phyloP scores from a whole-genome alignment of 139 green algal genomes.

The Haematococcus lacustris region DNA sequence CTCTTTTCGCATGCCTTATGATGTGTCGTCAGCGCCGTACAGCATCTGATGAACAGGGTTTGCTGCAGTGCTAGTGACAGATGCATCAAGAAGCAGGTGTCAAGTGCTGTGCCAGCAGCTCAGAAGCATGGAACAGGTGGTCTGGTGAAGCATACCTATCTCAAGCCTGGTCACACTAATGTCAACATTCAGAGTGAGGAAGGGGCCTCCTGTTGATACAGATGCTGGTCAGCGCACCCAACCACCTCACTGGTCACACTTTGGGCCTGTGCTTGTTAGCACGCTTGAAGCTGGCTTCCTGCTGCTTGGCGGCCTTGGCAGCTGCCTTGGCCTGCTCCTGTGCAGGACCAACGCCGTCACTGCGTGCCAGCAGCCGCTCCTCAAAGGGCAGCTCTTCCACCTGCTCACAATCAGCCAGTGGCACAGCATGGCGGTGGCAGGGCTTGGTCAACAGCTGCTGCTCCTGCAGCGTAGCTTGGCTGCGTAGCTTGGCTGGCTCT shows the following conservation, averaged over 20 bases:
- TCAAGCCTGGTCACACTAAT: not conserved
- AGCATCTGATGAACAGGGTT: not conserved
- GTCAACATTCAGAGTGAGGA: not conserved
- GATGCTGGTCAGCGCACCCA: too few relatives aligned
- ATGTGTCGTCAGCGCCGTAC: not conserved
- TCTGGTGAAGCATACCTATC: not conserved
- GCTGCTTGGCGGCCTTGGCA: not conserved
- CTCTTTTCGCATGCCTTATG: not conserved
- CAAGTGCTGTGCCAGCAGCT: not conserved
- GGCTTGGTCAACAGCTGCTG: not conserved
- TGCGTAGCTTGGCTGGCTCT: too few relatives aligned
- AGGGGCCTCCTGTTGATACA: not conserved
- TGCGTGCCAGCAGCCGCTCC: not conserved
- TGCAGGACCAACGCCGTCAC: not conserved
- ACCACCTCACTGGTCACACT: too few relatives aligned
- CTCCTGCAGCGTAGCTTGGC: too few relatives aligned
- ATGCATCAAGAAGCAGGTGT: not conserved
- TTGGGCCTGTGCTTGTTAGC: constrained; percentile 64
- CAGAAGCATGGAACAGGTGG: not conserved
- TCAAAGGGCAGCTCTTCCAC: not conserved
- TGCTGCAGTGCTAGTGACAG: not conserved
- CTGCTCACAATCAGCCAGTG: not conserved
- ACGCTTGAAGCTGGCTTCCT: constrained; percentile 36
- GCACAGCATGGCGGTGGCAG: not conserved
- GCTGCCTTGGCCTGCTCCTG: not conserved